Percentiles rank a stretch among this genome's conserved stretches.
Conservation (phyloP, 2,329 filamentous ascomycete species). For the Xylaria sp. region DNA sequence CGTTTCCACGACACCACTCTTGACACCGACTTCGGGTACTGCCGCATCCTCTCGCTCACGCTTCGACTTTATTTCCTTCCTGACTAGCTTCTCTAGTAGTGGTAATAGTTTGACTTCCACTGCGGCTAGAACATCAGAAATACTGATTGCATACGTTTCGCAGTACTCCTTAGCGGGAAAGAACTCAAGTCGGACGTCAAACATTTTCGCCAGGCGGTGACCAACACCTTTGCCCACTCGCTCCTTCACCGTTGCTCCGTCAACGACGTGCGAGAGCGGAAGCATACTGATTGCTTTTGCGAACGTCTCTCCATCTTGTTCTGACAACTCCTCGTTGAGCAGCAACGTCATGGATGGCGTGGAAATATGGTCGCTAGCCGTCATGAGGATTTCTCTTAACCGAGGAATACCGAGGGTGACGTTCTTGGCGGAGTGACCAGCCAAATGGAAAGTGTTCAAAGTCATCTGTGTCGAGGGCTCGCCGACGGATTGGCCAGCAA, state of each 20-base stretch:
- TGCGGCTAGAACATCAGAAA: slow-evolving; percentile 75
- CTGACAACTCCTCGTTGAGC: slow-evolving; percentile 71
- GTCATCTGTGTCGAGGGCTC: slow-evolving; percentile 99
- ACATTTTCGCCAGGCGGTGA: slow-evolving; percentile 77
- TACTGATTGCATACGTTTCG: slow-evolving; percentile 80
- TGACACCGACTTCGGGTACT: slow-evolving; percentile 71
- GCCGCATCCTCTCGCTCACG: slow-evolving; percentile 66
- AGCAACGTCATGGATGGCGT: slow-evolving; percentile 89
- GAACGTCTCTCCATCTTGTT: slow-evolving; percentile 73
- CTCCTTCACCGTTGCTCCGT: slow-evolving; percentile 80
- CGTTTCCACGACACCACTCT: slow-evolving; percentile 56
- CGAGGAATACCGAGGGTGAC: slow-evolving; percentile 98
- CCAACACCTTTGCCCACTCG: slow-evolving; percentile 71
- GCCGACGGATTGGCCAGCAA: slow-evolving; percentile 94
- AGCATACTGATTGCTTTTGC: slow-evolving; percentile 90
- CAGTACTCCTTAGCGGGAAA: slow-evolving; percentile 85
- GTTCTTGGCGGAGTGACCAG: slow-evolving; percentile 97
- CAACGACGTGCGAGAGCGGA: slow-evolving; percentile 80
- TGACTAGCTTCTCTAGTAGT: slow-evolving; percentile 69
- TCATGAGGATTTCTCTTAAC: slow-evolving; percentile 97
- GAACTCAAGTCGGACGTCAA: slow-evolving; percentile 78
- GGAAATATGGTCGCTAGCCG: slow-evolving; percentile 83
- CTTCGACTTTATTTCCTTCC: slow-evolving; percentile 84
- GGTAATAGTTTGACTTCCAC: slow-evolving; percentile 82
- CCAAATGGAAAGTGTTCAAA: slow-evolving; percentile 98